A percentile compares a stretch with the other conserved stretches of the same genome.
Evolutionary conservation across 495 filamentous ascomycete species (phyloP).

Genomic region (Platismatia glauca): DNA sequence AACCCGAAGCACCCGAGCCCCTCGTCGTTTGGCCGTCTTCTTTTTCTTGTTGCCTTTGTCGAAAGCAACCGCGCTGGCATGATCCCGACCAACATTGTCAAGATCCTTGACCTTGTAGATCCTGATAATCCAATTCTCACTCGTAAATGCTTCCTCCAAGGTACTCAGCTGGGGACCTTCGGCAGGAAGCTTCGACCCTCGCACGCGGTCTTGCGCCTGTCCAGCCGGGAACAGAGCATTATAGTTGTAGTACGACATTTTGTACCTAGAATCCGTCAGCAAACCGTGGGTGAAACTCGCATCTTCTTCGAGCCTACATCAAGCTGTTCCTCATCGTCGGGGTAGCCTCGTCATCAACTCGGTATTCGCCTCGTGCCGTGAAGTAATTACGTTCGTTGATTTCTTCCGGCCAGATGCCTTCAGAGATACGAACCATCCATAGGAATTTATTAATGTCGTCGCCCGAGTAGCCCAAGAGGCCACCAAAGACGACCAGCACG

Average conservation of each 20-base stretch:
- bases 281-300: background rate
- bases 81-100: constrained; percentile 89
- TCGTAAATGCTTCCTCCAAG: constrained; percentile 94
- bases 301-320: constrained; percentile 59
- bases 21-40: constrained; percentile 70
- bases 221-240: constrained; percentile 83
- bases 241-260: constrained; percentile 99
- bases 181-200: constrained; percentile 69
- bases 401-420: constrained; percentile 99
- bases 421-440: constrained; percentile 99
- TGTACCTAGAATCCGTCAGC: constrained; percentile 64
- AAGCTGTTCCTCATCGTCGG: constrained; percentile 98
- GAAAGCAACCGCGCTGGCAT: constrained; percentile 74
- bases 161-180: constrained; percentile 79
- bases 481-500: constrained; percentile 93
- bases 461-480: constrained; percentile 93
- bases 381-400: constrained; percentile 97
- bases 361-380: constrained; percentile 89
- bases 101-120: constrained; percentile 99
- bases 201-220: constrained; percentile 86
- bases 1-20: constrained; percentile 69
- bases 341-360: constrained; percentile 88
- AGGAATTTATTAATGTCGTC: constrained; percentile 99
- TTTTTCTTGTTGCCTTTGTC: constrained; percentile 93
- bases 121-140: constrained; percentile 99